Conservation (phyloP, 176 grass and related monocot genomes). For the Musa beccarii region DNA sequence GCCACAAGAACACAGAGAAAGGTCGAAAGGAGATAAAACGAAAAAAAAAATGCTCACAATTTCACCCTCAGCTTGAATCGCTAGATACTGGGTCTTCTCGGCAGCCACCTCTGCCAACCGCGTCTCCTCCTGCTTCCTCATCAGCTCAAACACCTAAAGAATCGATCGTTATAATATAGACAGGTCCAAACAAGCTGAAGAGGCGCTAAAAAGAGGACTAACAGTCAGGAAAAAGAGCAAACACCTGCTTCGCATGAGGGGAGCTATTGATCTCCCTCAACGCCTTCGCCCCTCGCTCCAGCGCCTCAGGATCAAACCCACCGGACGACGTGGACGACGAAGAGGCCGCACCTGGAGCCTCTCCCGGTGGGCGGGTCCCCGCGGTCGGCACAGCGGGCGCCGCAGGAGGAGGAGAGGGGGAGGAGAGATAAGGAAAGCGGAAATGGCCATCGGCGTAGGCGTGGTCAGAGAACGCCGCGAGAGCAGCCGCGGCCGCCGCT, state of each 20-base stretch:
- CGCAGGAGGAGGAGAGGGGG: slow-evolving; percentile 10
- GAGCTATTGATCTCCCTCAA: slow-evolving; percentile 77
- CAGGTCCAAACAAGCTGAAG: neutral
- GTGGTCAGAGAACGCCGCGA: slow-evolving; percentile 28
- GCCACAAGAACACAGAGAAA: neutral
- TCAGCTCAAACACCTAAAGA: slow-evolving; percentile 64
- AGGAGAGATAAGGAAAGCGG: slow-evolving; percentile 36
- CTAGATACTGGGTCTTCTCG: slow-evolving; percentile 40
- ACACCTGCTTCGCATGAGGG: slow-evolving; percentile 49
- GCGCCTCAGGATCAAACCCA: slow-evolving; percentile 58
- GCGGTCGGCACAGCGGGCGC: neutral
- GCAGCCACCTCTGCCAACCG: slow-evolving; percentile 42
- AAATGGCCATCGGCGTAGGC: slow-evolving; percentile 57
- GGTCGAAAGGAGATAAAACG: neutral
- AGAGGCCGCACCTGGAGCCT: neutral
- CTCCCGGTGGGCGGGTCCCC: neutral
- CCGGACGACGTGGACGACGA: slow-evolving; percentile 8
- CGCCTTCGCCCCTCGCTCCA: slow-evolving; percentile 48
- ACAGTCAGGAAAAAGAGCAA: slow-evolving; percentile 22
- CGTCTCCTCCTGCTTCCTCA: slow-evolving; percentile 73
- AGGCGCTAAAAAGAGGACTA: slow-evolving; percentile 8
- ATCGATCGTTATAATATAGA: neutral
- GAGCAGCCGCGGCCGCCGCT: slow-evolving; percentile 16
- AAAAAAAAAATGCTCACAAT: slow-evolving; percentile 38
- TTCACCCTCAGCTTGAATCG: slow-evolving; percentile 32